phyloP scores from a whole-genome alignment of 768 basidiomycete species.

The Pisolithus tinctorius region DNA sequence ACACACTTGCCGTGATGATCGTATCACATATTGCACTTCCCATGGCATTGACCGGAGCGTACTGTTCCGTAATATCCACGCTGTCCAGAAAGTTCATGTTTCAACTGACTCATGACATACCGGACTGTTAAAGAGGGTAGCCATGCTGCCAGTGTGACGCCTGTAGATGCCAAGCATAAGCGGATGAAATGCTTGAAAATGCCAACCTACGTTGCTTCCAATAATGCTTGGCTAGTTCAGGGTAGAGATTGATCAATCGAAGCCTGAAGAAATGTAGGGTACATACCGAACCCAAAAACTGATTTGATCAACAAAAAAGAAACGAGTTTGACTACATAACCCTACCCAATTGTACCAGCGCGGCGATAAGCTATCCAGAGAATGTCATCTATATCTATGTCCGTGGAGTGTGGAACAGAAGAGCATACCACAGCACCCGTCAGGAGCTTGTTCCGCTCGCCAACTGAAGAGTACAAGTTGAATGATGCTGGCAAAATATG shows the following conservation, averaged over 20 bases:
- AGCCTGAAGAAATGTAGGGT: background rate
- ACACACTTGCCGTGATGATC: conserved; percentile 12
- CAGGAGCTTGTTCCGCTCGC: conserved; percentile 10
- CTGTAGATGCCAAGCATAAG: background rate
- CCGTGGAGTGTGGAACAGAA: background rate
- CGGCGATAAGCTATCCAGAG: conserved; percentile 1
- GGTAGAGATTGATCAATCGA: background rate
- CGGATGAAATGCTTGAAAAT: background rate
- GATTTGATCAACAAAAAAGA: background rate
- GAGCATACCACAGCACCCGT: conserved; percentile 11
- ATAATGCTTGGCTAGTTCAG: background rate
- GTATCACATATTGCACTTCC: conserved; percentile 14
- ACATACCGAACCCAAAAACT: background rate
- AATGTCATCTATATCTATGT: background rate
- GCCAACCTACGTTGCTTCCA: background rate
- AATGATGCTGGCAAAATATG: background rate
- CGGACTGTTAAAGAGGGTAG: background rate
- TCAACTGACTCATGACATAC: background rate
- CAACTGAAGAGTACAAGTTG: conserved; percentile 7
- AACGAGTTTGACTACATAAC: background rate
- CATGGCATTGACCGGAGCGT: conserved; percentile 5
- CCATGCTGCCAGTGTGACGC: background rate
- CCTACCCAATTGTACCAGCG: conserved; percentile 12
- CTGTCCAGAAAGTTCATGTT: background rate
- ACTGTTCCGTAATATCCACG: conserved; percentile 3